Percentiles rank a stretch among this genome's conserved stretches.
phyloP scores from a whole-genome alignment of 106 monocot species.

The Alisma plantagoaquatica region DNA sequence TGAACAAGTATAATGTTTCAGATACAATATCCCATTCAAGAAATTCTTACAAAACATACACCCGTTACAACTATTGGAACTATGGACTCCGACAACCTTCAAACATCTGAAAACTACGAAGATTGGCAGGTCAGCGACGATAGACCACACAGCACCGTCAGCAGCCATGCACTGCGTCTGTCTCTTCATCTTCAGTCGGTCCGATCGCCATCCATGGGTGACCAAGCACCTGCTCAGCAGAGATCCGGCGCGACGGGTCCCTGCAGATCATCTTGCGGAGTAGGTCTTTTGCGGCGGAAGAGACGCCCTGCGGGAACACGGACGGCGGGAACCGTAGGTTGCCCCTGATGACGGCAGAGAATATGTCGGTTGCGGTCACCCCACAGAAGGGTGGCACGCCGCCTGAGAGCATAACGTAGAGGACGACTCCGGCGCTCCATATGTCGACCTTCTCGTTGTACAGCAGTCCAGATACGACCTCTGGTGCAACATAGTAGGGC shows the following conservation, averaged over 20 bases:
- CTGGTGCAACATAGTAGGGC: slow-evolving; percentile 77
- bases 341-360: slow-evolving; percentile 55
- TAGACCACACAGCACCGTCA: no score
- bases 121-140: no score
- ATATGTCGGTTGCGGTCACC: slow-evolving; percentile 50
- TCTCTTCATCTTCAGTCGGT: no score
- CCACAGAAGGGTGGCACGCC: slow-evolving; percentile 66
- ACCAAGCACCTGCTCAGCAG: slow-evolving; percentile 85
- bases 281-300: slow-evolving; percentile 65
- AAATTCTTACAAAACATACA: no score
- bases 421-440: slow-evolving; percentile 69
- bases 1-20: no score
- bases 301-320: slow-evolving; percentile 32
- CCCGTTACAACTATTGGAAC: no score
- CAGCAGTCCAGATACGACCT: slow-evolving; percentile 46
- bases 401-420: slow-evolving; percentile 56
- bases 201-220: no score
- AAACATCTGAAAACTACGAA: no score
- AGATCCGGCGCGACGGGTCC: slow-evolving; percentile 42
- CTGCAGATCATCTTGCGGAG: slow-evolving; percentile 64
- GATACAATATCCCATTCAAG: no score
- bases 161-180: no score
- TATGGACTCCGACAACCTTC: no score
- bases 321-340: slow-evolving; percentile 56
- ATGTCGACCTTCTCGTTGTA: slow-evolving; percentile 76